A percentile compares a stretch with the other conserved stretches of the same genome.
Conservation (phyloP, 2,329 filamentous ascomycete genomes). For the Colletotrichum kahawae region DNA sequence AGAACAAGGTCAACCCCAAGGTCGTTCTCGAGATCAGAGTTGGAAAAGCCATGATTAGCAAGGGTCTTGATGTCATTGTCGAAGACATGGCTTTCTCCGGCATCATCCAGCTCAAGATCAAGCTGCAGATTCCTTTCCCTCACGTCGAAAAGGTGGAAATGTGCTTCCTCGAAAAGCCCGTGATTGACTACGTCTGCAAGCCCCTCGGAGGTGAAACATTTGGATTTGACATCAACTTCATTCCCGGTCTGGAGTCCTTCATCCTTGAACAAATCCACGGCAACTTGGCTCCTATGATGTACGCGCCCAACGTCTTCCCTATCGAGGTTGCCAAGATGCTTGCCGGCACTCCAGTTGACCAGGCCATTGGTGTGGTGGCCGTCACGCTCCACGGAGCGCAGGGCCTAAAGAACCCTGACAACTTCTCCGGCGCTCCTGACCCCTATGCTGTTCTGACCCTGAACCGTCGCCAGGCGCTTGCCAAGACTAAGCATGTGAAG, state of each 20-base stretch:
- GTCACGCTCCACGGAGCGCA: slow-evolving; percentile 90
- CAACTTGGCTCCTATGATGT: slow-evolving; percentile 96
- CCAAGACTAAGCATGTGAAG: slow-evolving; percentile 84
- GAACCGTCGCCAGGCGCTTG: slow-evolving; percentile 81
- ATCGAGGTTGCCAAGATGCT: slow-evolving; percentile 99
- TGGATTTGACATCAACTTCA: slow-evolving; percentile 99
- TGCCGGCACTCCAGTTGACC: slow-evolving; percentile 89
- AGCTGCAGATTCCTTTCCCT: slow-evolving; percentile 94
- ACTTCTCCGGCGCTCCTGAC: slow-evolving; percentile 89
- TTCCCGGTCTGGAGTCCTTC: slow-evolving; percentile 90
- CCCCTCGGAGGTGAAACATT: slow-evolving; percentile 93
- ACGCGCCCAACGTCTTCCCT: slow-evolving; percentile 95
- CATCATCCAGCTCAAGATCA: slow-evolving; percentile 95
- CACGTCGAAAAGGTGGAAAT: slow-evolving; percentile 95
- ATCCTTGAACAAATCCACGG: slow-evolving; percentile 97
- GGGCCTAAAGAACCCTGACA: slow-evolving; percentile 93
- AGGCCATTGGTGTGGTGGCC: slow-evolving; percentile 92
- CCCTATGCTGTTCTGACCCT: slow-evolving; percentile 87
- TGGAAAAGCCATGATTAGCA: slow-evolving; percentile 96
- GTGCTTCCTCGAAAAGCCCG: slow-evolving; percentile 88
- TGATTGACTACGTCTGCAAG: slow-evolving; percentile 97
- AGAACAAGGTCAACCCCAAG: slow-evolving; percentile 97
- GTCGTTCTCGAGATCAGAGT: slow-evolving; percentile 93
- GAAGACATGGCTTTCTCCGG: slow-evolving; percentile 97
- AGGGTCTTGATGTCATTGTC: slow-evolving; percentile 95